Percentiles rank a stretch among this genome's conserved stretches.
These are phyloP conservation scores for Neohortaea acidophila DNA, from an alignment of 495 filamentous ascomycete genomes.

Conservation along the genomic window DNA sequence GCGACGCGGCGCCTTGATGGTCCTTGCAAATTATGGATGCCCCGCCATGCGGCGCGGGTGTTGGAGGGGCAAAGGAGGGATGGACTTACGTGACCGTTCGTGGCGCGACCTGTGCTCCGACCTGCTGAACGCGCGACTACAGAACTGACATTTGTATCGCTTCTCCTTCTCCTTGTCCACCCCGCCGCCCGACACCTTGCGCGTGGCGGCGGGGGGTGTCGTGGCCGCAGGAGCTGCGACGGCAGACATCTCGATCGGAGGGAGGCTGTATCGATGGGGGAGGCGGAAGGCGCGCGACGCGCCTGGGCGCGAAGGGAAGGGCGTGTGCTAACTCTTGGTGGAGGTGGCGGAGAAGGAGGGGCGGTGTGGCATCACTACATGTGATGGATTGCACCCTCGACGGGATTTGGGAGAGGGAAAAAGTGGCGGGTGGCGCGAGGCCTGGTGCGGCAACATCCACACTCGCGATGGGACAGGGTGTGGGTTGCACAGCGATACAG, in stretches of 20 bases:
- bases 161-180: conserved; percentile 36
- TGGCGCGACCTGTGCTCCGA: conserved; percentile 95
- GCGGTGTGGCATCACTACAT: background rate
- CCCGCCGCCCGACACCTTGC: conserved; percentile 19
- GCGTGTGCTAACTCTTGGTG: conserved; percentile 1
- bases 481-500: no score
- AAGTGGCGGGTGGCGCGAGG: background rate
- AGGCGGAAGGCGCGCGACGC: background rate
- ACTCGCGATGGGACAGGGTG: no score
- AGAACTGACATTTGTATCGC: conserved; percentile 99
- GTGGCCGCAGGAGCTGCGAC: conserved; percentile 5
- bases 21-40: no score
- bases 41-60: background rate
- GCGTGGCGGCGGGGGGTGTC: conserved; percentile 11
- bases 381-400: background rate
- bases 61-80: no score
- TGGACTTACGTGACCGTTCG: conserved; percentile 88
- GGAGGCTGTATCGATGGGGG: background rate
- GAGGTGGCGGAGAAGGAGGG: background rate
- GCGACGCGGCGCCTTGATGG: background rate
- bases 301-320: background rate
- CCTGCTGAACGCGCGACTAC: conserved; percentile 88
- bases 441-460: no score
- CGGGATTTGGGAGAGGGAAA: background rate
- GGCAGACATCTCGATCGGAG: conserved; percentile 8